phyloP scores from a whole-genome alignment of 495 filamentous ascomycete genomes.

The Rhypophila decipiens region DNA sequence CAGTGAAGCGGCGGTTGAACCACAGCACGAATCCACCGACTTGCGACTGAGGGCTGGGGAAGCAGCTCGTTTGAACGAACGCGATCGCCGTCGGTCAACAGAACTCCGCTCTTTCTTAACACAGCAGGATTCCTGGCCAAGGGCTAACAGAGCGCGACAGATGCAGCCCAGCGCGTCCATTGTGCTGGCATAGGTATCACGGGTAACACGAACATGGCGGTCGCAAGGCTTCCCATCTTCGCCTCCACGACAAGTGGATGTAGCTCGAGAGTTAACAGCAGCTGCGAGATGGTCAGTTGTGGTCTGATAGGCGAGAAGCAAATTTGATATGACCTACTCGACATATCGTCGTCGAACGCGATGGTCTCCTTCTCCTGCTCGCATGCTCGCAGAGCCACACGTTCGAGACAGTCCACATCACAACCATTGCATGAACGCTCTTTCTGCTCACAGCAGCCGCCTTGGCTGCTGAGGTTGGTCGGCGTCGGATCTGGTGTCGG shows the following conservation, averaged over 20 bases:
- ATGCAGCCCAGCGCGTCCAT: conserved; percentile 48
- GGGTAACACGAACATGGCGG: conserved; percentile 26
- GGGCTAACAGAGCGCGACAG: conserved; percentile 46
- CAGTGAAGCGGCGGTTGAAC: neutral
- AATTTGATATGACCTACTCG: neutral
- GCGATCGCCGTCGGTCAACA: too few relatives aligned
- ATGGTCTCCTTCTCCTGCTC: conserved; percentile 9
- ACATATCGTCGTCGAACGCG: neutral
- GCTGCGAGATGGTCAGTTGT: too few relatives aligned
- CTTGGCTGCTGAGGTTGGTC: neutral
- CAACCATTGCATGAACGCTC: conserved; percentile 29
- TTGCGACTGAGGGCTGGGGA: neutral
- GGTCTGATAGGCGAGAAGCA: too few relatives aligned
- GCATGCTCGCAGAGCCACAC: conserved; percentile 38
- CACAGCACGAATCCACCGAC: conserved; percentile 5
- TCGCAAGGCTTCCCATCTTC: conserved; percentile 20
- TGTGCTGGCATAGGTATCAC: conserved; percentile 30
- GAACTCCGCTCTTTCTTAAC: conserved; percentile 12
- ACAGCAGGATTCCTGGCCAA: conserved; percentile 50
- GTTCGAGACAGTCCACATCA: conserved; percentile 41
- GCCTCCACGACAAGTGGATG: conserved; percentile 10
- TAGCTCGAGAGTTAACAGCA: conserved; percentile 8
- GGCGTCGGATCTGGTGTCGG: neutral
- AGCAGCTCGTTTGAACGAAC: conserved; percentile 8
- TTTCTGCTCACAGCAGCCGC: neutral